Percentiles rank a stretch among this genome's conserved stretches.
phyloP scores from a whole-genome alignment of 768 basidiomycete genomes.

The Tulasnella sp. region DNA sequence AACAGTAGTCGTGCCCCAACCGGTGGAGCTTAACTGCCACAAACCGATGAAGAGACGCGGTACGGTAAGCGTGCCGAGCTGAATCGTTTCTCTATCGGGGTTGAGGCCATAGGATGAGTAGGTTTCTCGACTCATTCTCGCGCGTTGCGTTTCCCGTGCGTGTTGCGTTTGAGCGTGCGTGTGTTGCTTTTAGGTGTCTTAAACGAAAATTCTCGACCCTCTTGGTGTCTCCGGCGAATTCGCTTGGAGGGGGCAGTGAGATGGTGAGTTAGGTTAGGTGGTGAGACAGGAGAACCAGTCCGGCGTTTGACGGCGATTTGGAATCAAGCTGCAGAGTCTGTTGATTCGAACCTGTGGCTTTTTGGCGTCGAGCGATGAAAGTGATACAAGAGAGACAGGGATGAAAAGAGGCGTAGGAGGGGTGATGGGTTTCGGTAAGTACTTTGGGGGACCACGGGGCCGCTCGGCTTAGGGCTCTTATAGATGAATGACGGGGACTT shows the following conservation, averaged over 20 bases:
- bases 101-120: background rate
- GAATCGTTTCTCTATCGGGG: slow-evolving; percentile 46
- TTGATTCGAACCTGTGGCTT: background rate
- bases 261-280: background rate
- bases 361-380: background rate
- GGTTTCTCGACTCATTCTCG: background rate
- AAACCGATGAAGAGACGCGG: slow-evolving; percentile 77
- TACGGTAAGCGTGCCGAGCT: slow-evolving; percentile 56
- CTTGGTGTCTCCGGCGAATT: background rate
- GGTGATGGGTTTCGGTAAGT: slow-evolving; percentile 14
- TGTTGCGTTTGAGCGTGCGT: background rate
- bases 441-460: background rate
- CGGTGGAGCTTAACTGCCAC: slow-evolving; percentile 85
- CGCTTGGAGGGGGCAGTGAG: background rate
- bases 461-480: background rate
- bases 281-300: background rate
- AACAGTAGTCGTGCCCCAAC: slow-evolving; percentile 78
- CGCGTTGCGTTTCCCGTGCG: background rate
- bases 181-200: background rate
- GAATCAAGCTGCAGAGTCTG: background rate
- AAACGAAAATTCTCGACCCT: background rate
- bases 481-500: slow-evolving; percentile 2
- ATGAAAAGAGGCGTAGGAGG: background rate
- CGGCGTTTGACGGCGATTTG: slow-evolving; percentile 5
- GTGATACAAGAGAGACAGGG: background rate